Base-by-base conservation (phyloP, 495 filamentous ascomycete species). In the Podospora pseudopauciseta region DNA sequence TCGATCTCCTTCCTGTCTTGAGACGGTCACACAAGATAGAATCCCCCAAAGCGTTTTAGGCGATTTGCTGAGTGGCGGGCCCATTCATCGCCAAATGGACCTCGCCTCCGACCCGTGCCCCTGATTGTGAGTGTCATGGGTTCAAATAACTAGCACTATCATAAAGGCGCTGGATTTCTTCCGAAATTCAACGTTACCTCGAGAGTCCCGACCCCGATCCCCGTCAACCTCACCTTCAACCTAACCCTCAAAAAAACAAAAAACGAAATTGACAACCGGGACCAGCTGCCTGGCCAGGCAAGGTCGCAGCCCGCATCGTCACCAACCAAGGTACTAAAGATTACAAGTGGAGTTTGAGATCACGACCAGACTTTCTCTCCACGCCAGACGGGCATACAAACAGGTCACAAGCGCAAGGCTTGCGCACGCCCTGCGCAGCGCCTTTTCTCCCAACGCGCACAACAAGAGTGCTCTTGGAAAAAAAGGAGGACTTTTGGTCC, bases 171-270 rank as follows among this genome's bases (percentile, higher is more conserved):
- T 32, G 61, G 16, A 53, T 28, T 26, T 19, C 61, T 49, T 63
- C 61, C 61, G 61, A 63, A 63, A 63, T 63, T n/a, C 20, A 63
- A 63, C 61, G 61, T 63, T 63, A 63, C 61, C 61, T 63, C 30
- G 27, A 28, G 39, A 49, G 39, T 16, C 9, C 1, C 39, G 15
- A 49, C 39, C 39, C 13, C 23, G 4, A 44, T 6, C 23, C 60
- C 18, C 23, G 23, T 23, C 23, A 23, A 23, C 23, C 23, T 23
- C 1, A 23, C 23, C 23, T 23, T 23, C 23, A 23, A 23, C 30
- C 30, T 32, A 32, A 32, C 30, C 30, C 30, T 32, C 30, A 7
- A 32, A 32, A 32, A 5, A 5, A 5, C 30, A 32, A 32, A 23
- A 23, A 23, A 23, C 23, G 23, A 63, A 19, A n/a, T 32, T 19